Base-by-base conservation (phyloP, 1,284 basidiomycete genomes). In the Sporisorium exsertum region DNA sequence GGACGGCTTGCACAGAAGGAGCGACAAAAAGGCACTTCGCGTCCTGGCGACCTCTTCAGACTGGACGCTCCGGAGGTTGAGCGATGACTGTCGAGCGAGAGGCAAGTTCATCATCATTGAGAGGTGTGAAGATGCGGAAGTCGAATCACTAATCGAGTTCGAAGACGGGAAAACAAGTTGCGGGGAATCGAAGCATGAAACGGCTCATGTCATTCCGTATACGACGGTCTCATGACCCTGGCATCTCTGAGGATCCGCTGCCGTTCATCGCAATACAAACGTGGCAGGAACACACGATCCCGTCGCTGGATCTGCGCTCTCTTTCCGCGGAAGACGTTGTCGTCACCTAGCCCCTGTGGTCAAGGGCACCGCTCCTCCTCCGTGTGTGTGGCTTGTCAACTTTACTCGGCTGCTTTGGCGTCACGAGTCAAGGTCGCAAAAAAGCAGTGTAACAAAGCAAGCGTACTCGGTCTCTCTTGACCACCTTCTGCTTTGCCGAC, bases 141-240 rank as follows among this genome's bases (percentile, higher is more conserved):
- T 56, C 60, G 47, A 63, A 56, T 50, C 32, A 16, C 47, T n/a
- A 24, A 24, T n/a, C n/a, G n/a, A 18, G 43, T 4, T 16, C 40
- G 13, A 29, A 20, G 18, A 33, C 51, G 29, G 13, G 20, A 55
- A 47, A 33, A 50, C 20, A 61, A 42, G 47, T 46, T 46, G 61
- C 61, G 54, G 54, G 62, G 55, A 52, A 45, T 58, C 46, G 52
- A 60, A n/a, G 43, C 37, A 35, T 32, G 35, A 35, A 26, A 47
- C 61, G 55, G 62, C 43, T 12, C 26, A 50, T 16, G 22, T 0
- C 37, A 37, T 7, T 63, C 60, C 53, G 46, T 43, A 63, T 63
- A 53, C 60, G 51, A 6, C 27, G 35, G 40, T 20, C 55, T 24
- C 55, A 37, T 47, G 55, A 58, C 49, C 51, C 9, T 45, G 20